These are phyloP conservation scores for Gnomoniopsis smithogilvyi DNA, from an alignment of 2,329 filamentous ascomycete genomes.

Conservation along the genomic window DNA sequence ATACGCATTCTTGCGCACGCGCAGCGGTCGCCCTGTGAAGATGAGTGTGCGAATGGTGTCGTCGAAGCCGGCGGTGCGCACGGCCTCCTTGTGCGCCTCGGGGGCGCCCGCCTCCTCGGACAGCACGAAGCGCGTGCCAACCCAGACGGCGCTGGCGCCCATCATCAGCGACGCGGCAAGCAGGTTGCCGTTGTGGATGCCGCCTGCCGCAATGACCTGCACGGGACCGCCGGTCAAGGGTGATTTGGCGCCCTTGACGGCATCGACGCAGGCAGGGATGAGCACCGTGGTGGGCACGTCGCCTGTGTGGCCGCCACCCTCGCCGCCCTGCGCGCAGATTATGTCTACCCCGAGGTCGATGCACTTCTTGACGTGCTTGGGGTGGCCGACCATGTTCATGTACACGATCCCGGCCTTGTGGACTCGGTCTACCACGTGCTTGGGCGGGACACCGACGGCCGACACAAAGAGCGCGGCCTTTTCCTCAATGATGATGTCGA, in stretches of 20 bases:
- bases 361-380: conserved; percentile 97
- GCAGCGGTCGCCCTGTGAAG: conserved; percentile 93
- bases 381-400: conserved; percentile 99
- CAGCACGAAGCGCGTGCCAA: conserved; percentile 94
- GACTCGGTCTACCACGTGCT: conserved; percentile 82
- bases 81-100: conserved; percentile 91
- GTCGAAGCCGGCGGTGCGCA: conserved; percentile 86
- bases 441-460: conserved; percentile 90
- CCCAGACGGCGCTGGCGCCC: conserved; percentile 90
- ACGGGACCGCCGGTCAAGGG: conserved; percentile 85
- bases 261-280: conserved; percentile 85
- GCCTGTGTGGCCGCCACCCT: conserved; percentile 95
- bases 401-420: conserved; percentile 86
- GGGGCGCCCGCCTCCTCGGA: conserved; percentile 92
- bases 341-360: conserved; percentile 89
- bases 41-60: conserved; percentile 97
- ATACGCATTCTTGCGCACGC: conserved; percentile 90
- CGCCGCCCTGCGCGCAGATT: conserved; percentile 97
- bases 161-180: conserved; percentile 90
- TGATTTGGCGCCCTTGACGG: conserved; percentile 76
- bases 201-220: conserved; percentile 89
- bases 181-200: conserved; percentile 88
- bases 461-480: conserved; percentile 93
- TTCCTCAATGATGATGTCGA: conserved; percentile 89
- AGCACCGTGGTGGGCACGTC: conserved; percentile 89